Evolutionary conservation across 2,329 filamentous ascomycete genomes (phyloP), one percentile per base, ranked within the genome.

Genomic region (Xylariaceae sp.): DNA sequence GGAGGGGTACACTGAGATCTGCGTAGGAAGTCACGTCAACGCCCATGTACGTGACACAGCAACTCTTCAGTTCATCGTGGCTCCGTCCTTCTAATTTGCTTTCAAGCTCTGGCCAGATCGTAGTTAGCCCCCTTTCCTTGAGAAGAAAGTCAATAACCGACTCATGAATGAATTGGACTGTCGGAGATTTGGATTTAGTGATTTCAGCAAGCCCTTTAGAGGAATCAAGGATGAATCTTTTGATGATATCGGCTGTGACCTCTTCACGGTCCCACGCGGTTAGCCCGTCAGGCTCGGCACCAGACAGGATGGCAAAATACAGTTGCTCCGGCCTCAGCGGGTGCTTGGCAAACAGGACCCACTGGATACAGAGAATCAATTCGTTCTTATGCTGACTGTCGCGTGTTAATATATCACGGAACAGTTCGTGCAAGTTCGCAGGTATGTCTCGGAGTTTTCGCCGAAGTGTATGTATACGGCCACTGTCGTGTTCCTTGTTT

Each of bases 141-240:
- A 79, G 20, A 0, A 83, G 67, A 44, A 78, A 82, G 9, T 82
- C 79, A 0, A 73, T 65, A 0, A 82, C 78, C 0, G 80, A 80
- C 59, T 82, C 77, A 40, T 83, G 80, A 4, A 83, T 82, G 63
- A 83, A 84, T 54, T 84, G 81, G 0, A 83, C 76, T 0, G 60
- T 75, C 0, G 64, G 60, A 9, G 23, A 26, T 0, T 20, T 1
- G 0, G 67, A 62, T 14, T 65, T 73, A 0, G 74, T 76, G 1
- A 76, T 57, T 51, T 83, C 79, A 0, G 74, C 76, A 7, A 84
- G 69, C 0, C 82, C 81, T 60, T 83, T 84, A 0, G 81, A 85
- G 0, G 68, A 75, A 32, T 67, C 70, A 0, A 76, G 63, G 0
- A 83, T 68, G 21, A 71, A 77, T 1, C 54, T 65, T 0, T 61